Evolutionary conservation across 257 asterid species (phyloP).

Genomic region (Rhazya stricta): DNA sequence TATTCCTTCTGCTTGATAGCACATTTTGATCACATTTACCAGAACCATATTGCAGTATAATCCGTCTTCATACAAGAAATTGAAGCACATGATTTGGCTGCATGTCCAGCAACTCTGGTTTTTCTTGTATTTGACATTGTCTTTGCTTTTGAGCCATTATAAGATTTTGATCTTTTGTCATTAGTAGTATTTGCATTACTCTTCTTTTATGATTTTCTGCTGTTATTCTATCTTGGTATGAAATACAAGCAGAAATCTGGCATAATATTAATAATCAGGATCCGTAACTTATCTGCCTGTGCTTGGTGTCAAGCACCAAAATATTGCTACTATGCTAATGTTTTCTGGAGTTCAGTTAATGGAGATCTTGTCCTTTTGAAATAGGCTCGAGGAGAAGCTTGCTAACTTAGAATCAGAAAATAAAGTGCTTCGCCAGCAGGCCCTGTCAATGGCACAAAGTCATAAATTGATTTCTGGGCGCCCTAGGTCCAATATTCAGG

Average conservation of each 20-base stretch:
- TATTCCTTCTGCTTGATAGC: neutral
- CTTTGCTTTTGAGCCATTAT: neutral
- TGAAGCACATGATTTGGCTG: neutral
- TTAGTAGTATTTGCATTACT: neutral
- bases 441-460: conserved; percentile 89
- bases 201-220: conserved; percentile 1
- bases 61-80: conserved; percentile 1
- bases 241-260: neutral
- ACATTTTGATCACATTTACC: neutral
- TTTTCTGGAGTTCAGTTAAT: conserved; percentile 20
- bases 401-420: conserved; percentile 91
- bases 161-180: neutral
- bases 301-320: conserved; percentile 13
- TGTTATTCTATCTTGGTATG: neutral
- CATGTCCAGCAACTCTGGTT: neutral
- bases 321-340: neutral
- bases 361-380: conserved; percentile 27
- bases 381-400: conserved; percentile 89
- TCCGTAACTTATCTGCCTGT: neutral
- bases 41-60: neutral
- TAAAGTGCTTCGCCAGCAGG: conserved; percentile 97
- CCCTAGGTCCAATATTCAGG: conserved; percentile 88
- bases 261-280: neutral
- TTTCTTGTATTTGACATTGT: neutral
- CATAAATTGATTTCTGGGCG: conserved; percentile 64